Percentiles rank a stretch among this genome's conserved stretches.
phyloP scores from a whole-genome alignment of 495 filamentous ascomycete genomes.

The Clavariopsis aquatica region DNA sequence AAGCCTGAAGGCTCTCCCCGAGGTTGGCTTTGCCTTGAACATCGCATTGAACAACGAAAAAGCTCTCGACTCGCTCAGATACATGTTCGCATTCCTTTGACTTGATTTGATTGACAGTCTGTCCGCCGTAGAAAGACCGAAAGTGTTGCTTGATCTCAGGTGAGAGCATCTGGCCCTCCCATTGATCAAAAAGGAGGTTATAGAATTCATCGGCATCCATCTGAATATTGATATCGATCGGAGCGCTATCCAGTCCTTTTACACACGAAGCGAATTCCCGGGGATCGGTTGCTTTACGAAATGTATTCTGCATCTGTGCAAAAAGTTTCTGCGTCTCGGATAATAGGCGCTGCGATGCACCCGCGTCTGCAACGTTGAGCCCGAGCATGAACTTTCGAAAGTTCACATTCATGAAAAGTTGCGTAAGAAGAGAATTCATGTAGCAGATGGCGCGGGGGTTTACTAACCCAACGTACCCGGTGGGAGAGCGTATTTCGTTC shows the following conservation, averaged over 20 bases:
- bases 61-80: conserved; percentile 84
- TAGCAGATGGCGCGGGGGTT: conserved; percentile 98
- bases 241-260: conserved; percentile 76
- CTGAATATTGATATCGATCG: conserved; percentile 85
- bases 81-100: conserved; percentile 94
- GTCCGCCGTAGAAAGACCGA: conserved; percentile 84
- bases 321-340: conserved; percentile 79
- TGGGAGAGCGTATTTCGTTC: conserved; percentile 69
- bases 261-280: conserved; percentile 70
- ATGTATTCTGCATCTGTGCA: conserved; percentile 79
- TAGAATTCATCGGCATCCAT: conserved; percentile 99
- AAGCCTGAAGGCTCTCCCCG: conserved; percentile 85
- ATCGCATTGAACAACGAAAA: conserved; percentile 94
- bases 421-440: conserved; percentile 90
- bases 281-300: conserved; percentile 70
- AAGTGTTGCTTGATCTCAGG: conserved; percentile 71
- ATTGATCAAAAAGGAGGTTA: conserved; percentile 86
- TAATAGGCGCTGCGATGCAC: conserved; percentile 65
- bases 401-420: conserved; percentile 92
- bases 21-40: conserved; percentile 89
- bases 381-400: conserved; percentile 85
- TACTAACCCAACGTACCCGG: conserved; percentile 77
- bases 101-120: conserved; percentile 90
- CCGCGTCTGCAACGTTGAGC: conserved; percentile 55
- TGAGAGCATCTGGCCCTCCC: conserved; percentile 77